These are phyloP conservation scores for Leccinum obscurum DNA, from an alignment of 768 basidiomycete genomes.

Conservation along the genomic window DNA sequence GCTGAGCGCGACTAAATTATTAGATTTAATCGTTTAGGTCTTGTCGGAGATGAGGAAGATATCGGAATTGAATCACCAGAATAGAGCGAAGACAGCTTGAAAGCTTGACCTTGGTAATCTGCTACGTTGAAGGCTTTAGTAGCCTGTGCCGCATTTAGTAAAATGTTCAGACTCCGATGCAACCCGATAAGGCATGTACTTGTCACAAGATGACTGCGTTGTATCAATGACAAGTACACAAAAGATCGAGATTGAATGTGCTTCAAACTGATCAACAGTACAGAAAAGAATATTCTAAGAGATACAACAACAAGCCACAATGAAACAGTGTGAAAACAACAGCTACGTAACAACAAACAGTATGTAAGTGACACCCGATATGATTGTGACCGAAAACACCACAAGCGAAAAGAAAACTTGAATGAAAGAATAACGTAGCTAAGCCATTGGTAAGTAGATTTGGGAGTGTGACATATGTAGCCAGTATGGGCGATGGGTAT, in stretches of 20 bases:
- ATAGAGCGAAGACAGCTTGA: slow-evolving; percentile 33
- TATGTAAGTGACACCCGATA: slow-evolving; percentile 7
- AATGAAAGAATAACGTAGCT: slow-evolving; percentile 8
- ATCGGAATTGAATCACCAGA: slow-evolving; percentile 18
- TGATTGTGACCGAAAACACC: slow-evolving; percentile 6
- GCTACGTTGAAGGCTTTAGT: background rate
- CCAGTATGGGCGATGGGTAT: slow-evolving; percentile 24
- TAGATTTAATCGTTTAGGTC: background rate
- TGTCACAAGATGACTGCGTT: too few species aligned
- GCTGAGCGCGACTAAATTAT: slow-evolving; percentile 31
- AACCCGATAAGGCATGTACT: too few species aligned
- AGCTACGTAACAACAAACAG: slow-evolving; percentile 7
- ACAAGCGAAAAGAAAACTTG: background rate
- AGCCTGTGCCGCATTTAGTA: too few species aligned
- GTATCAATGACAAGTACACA: too few species aligned
- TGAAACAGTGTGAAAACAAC: slow-evolving; percentile 9
- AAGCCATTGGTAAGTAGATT: slow-evolving; percentile 13
- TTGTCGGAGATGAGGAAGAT: background rate
- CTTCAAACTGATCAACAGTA: slow-evolving; percentile 1
- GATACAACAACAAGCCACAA: slow-evolving; percentile 11
- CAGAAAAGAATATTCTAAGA: slow-evolving; percentile 1
- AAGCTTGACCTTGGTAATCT: slow-evolving; percentile 1
- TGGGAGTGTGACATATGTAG: slow-evolving; percentile 15
- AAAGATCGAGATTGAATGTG: background rate
- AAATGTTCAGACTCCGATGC: too few species aligned